Evolutionary conservation across 2,329 filamentous ascomycete species (phyloP), one percentile per base, ranked within the genome.

Genomic region (Chaetomium olivaceum): DNA sequence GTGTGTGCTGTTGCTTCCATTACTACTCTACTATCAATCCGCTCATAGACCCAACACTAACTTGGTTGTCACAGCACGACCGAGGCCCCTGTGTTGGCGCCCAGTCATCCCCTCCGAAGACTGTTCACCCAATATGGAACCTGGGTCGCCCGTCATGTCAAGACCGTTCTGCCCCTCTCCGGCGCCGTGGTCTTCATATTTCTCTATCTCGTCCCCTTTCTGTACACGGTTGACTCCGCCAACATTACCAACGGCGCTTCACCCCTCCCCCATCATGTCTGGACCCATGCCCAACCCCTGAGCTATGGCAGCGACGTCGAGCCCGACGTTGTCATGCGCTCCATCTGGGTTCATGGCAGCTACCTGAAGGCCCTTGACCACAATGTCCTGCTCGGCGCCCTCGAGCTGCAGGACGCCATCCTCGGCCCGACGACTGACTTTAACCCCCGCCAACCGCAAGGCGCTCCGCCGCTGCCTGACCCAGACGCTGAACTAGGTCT

Each of bases 301-400:
- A 78, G 84, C 43, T 84, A 85, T 57, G 80, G 80, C 62, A 77
- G 78, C 4, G 74, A 78, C 29, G 79, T 81, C 54, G 78, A 81
- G 61, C 84, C 89, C 4, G 90, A 94, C 75, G 87, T 94, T n/a
- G 87, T 91, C 63, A 90, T 94, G 86, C 89, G 90, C 70, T 91
- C 91, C 64, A 85, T 92, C 63, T 94, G 91, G 91, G 84, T 94
- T 19, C 90, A 93, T 73, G 90, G 90, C 68, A 89, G 85, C 75
- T 93, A 93, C 74, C 93, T 93, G 88, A 83, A 88, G 72, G 91
- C 90, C 12, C 81, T 94, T 43, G 82, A 91, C 58, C 82, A 82
- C 60, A 80, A 87, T 7, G 83, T 93, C 12, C 80, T 94, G 54
- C 79, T 85, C 36, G 83, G 85, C 52, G 90, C 90, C 9, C 79